Evolutionary conservation across 2,329 filamentous ascomycete genomes (phyloP), one percentile per base, ranked within the genome.

Genomic region (Rosellinia necatrix): DNA sequence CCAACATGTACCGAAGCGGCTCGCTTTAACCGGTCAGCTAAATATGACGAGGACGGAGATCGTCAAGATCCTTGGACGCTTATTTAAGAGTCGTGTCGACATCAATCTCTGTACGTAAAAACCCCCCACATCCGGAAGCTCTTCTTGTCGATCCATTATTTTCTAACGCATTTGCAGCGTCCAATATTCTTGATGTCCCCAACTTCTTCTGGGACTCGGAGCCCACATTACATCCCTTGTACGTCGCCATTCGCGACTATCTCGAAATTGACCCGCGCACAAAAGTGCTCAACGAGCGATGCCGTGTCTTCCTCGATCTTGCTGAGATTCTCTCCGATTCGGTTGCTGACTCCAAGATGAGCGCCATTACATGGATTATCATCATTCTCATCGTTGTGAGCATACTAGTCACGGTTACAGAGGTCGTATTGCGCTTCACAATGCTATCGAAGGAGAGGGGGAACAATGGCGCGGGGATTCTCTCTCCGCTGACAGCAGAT

Each of bases 201-300:
- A 96, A 93, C 71, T 97, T 97, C 81, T 96, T 97, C 81, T 99
- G 94, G 94, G 92, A 97, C 72, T 90, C 90, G 9, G 94, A 99
- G 71, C 94, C 94, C 15, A 97, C 91, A 0, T 81, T 99, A 0
- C 91, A 97, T 71, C 94, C 94, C 0, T 86, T 99, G 24, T 99
- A 99, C 77, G 87, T 86, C 56, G 94, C 92, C 57, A 91, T 97
- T 47, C 90, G 94, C 66, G 94, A 97, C 72, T 99, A 99, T 70
- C 88, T 99, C 58, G 94, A 99, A 70, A 97, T 99, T 72, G 93
- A 96, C 69, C 91, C 89, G 6, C 91, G 94, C 51, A 96, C 96
- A 71, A 91, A 96, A 73, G 92, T 97, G 21, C 87, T 99, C 62
- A 99, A 99, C 74, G 94, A 97, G 75, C 88, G 94, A 49, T 99